Evolutionary conservation across 2,329 filamentous ascomycete genomes (phyloP), one percentile per base, ranked within the genome.

Genomic region (Chalara sp.): DNA sequence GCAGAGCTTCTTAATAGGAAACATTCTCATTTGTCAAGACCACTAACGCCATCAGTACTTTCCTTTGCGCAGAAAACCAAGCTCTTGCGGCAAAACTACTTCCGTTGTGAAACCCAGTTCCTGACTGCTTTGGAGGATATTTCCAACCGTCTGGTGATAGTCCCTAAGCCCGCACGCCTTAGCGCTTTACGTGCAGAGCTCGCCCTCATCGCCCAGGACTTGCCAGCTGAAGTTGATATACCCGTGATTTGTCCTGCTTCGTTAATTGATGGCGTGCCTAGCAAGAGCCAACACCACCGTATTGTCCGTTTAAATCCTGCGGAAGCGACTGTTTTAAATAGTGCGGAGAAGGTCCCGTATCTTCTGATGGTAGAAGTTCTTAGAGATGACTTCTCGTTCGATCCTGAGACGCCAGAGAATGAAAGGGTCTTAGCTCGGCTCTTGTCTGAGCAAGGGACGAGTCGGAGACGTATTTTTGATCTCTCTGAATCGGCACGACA

Each of bases 341-440:
- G 88, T 65, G 88, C 88, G 5, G 87, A 93, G 66, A 87, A 90
- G 64, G 88, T 93, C 43, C 88, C 88, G 1, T 93, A 90, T 67
- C 69, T 93, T 46, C 75, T 93, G 31, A 91, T 93, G 87, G 81
- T 92, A 2, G 88, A 93, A 64, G 83, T 93, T 28, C 70, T 93
- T 45, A 75, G 84, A 29, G 87, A 92, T 57, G 88, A 93, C 61
- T 92, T 93, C 63, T 84, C 84, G 33, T 93, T 93, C 60, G 84
- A 92, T 59, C 86, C 87, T 0, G 81, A 86, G 32, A 84, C 82
- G 0, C 73, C 78, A 31, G 84, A 89, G 56, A 93, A 93, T 59
- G 77, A 86, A 62, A 75, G 79, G 48, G 70, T 93, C 28, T 67
- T 87, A 33, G 68, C 71, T 8, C 78, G 69, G 6, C 67, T 87